Evolutionary conservation across 1,284 basidiomycete species (phyloP), one percentile per base, ranked within the genome.

Genomic region (Apiotrichum veenhuisii): DNA sequence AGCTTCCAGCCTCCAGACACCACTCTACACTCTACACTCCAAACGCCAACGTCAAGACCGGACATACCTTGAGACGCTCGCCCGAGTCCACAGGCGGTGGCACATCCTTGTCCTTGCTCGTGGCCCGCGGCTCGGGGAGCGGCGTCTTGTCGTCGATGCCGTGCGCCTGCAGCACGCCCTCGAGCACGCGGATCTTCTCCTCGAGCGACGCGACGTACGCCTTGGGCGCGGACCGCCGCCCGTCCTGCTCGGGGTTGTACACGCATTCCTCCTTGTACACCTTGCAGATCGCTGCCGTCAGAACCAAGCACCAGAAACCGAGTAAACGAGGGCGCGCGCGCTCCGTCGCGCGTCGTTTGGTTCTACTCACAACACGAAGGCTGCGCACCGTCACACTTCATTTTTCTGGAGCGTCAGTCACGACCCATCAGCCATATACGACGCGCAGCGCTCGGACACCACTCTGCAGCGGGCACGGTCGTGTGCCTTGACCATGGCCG

Each of bases 261-360:
- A 58, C 56, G 54, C 62, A 64, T 23, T 61, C 57, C 37, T 64
- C 62, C 40, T 58, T 58, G 54, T 60, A 59, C n/a, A 58, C 54
- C 38, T 61, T 61, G 54, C 62, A 64, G 33, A 59, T 63, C 4
- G 61, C 61, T 62, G 48, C 18, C 18, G 52, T 58, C 37, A 54
- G 57, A 42, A 30, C 11, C 30, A 36, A 22, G 23, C 17, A 30
- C 12, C 12, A 30, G 30, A 30, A 30, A 30, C 7, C 30, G 12
- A 30, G 5, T 5, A 7, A 12, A 30, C 7, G 7, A 30, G 7
- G 30, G 30, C 12, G 30, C 7, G 30, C 30, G 30, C 7, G 5
- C 30, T 5, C 12, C 30, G 30, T 30, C 30, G 12, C 30, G 30
- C 30, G 7, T 30, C 30, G 30, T 12, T 12, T 30, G 7, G 30